phyloP scores from a whole-genome alignment of 1,284 basidiomycete species.

The Cutaneotrichosporon sp. region DNA sequence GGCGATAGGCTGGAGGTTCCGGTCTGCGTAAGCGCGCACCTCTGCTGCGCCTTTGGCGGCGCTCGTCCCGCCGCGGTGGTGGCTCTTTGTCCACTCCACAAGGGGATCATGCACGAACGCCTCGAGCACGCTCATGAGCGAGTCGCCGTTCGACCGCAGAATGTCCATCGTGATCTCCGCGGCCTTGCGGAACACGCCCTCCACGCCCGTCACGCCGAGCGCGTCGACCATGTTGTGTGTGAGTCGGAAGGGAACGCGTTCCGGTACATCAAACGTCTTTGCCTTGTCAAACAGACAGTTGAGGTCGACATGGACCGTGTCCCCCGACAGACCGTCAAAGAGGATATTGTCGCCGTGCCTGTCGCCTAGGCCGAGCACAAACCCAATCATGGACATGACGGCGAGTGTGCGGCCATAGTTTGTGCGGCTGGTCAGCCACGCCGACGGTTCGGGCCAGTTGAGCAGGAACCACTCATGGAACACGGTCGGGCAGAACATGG shows the following conservation, averaged over 20 bases:
- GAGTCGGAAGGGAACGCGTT: slow-evolving; percentile 90
- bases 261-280: slow-evolving; percentile 80
- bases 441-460: slow-evolving; percentile 92
- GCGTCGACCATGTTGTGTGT: slow-evolving; percentile 94
- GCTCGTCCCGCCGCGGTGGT: slow-evolving; percentile 15
- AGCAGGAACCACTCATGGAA: slow-evolving; percentile 98
- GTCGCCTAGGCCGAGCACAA: slow-evolving; percentile 94
- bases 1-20: slow-evolving; percentile 70
- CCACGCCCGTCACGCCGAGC: slow-evolving; percentile 86
- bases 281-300: slow-evolving; percentile 98
- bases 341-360: slow-evolving; percentile 96
- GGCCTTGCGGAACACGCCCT: slow-evolving; percentile 88
- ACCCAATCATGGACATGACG: slow-evolving; percentile 99
- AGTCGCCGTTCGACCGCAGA: slow-evolving; percentile 85
- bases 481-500: slow-evolving; percentile 65
- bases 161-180: slow-evolving; percentile 88
- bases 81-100: slow-evolving; percentile 86
- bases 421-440: slow-evolving; percentile 84
- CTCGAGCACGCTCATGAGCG: slow-evolving; percentile 91
- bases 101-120: slow-evolving; percentile 97
- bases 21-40: slow-evolving; percentile 62
- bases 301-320: slow-evolving; percentile 95
- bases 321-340: slow-evolving; percentile 81
- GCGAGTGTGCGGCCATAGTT: slow-evolving; percentile 85
- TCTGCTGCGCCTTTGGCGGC: slow-evolving; percentile 25